phyloP scores from a whole-genome alignment of 2,329 filamentous ascomycete species.

The Xylariaceae sp. region DNA sequence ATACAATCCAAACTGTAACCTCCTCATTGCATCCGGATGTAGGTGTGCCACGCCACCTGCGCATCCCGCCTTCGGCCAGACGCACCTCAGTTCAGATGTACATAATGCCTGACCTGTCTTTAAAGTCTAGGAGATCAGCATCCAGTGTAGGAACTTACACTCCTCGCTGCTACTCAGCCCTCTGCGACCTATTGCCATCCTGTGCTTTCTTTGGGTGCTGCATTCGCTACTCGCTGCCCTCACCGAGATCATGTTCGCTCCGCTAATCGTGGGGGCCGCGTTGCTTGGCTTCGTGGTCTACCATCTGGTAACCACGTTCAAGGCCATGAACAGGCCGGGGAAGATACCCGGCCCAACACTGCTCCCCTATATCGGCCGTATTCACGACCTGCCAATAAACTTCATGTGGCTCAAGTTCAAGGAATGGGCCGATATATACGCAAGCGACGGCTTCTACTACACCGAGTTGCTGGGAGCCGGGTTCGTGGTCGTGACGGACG shows the following conservation, averaged over 20 bases:
- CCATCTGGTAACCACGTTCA: conserved; percentile 21
- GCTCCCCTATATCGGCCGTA: conserved; percentile 27
- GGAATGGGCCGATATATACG: conserved; percentile 25
- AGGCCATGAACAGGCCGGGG: conserved; percentile 23
- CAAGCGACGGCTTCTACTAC: conserved; percentile 25
- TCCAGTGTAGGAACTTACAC: no score
- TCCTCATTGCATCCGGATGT: no score
- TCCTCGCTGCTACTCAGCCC: no score
- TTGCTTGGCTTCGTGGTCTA: conserved; percentile 15
- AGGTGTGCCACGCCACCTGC: no score
- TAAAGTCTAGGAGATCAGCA: no score
- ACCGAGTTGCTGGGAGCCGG: conserved; percentile 27
- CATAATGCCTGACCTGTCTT: no score
- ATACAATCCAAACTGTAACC: no score
- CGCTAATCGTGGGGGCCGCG: conserved; percentile 6
- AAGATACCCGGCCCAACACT: conserved; percentile 25
- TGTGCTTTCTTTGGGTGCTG: no score
- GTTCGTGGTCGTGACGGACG: conserved; percentile 39
- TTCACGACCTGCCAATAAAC: conserved; percentile 40
- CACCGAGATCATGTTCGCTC: not conserved
- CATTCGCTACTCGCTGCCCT: no score
- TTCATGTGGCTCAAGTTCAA: conserved; percentile 48
- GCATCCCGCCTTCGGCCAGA: no score
- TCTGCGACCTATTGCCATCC: no score
- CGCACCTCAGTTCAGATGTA: no score